Evolutionary conservation across 148 eudicot species (phyloP), one percentile per base, ranked within the genome.

Genomic region (Rhododendron mucronatum): DNA sequence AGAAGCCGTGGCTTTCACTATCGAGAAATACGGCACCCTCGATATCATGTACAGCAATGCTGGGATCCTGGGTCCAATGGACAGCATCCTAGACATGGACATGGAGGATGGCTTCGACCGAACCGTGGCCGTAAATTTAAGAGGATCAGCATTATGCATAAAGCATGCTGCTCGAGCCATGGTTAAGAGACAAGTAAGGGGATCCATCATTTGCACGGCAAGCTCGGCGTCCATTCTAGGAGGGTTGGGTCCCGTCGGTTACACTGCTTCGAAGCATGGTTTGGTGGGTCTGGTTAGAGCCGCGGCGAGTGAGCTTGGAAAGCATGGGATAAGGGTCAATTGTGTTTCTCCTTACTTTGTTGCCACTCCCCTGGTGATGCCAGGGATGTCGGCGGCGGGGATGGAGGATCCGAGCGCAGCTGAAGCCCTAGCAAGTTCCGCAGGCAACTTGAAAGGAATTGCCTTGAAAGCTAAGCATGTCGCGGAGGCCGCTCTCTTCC

Each of bases 71-170:
- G 80, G 80, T 2, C 8, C 80, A 35, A 8, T 20, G 26, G 47
- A 3, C 4, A 76, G 80, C 80, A 76, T 76, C 26, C 80, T 76
- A 76, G 80, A 76, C 80, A 35, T 76, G 47, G 80, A 76, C 50
- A 76, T 41, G 80, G 50, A 65, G 28, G 5, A 33, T 26, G 47
- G 47, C 47, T 65, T 76, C 80, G 80, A 76, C 14, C n/a, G 12
- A 18, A 39, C 26, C 50, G 7, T 76, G 26, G n/a, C 50, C 0
- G 23, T 37, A 18, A 41, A 76, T 37, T 7, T 76, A 2, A 18
- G 80, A 35, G 80, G 50, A 5, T 7, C 80, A 5, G 80, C 50
- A 0, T 4, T 39, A 1, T 39, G n/a, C 45, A 41, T 76, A 20
- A 76, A 76, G 50, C 80, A 76, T 7, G 50, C 80, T 6, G 80